Evolutionary conservation across 1,284 basidiomycete species (phyloP), one percentile per base, ranked within the genome.

Genomic region (Moesziomyces antarcticus): DNA sequence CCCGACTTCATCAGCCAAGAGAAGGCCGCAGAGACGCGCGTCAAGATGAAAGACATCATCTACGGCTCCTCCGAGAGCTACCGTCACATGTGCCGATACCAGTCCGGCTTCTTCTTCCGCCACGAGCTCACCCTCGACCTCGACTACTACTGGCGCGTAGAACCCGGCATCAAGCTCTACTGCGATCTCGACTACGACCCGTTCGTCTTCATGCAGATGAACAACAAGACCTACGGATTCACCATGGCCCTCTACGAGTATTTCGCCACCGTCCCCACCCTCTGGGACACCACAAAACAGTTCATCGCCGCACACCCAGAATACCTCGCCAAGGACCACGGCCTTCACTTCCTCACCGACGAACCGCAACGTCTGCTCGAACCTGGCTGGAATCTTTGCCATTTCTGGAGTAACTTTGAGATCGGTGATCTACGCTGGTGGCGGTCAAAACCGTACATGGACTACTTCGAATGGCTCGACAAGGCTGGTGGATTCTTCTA

Each of bases 61-160:
- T 97, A 97, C 75, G 94, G 93, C 79, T 92, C 92, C 87, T 86
- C 83, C 84, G 87, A 88, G 27, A 86, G 86, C 18, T 88, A 88
- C 72, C 83, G 87, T 25, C 87, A 88, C 81, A 85, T 83, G 87
- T 97, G 94, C 83, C 90, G 96, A 21, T 98, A 91, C 87, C 94
- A 97, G 85, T 94, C 93, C 61, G 94, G 94, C 45, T 94, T 94
- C 85, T 84, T 89, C 82, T 59, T 45, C 48, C 66, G 52, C 27
- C 82, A 84, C 53, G 63, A 60, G 1, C 72, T 84, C 33, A 79
- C 96, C 42, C 88, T 90, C 70, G 87, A 90, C 53, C 94, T 92
- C 85, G 91, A 90, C 79, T 98, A 94, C 85, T 97, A 97, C 86
- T 97, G 95, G 95, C 90, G 91, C 80, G 90, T 93, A 84, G 88